Evolutionary conservation across 768 basidiomycete genomes (phyloP), one percentile per base, ranked within the genome.

Genomic region (Kwoniella botswanensis): DNA sequence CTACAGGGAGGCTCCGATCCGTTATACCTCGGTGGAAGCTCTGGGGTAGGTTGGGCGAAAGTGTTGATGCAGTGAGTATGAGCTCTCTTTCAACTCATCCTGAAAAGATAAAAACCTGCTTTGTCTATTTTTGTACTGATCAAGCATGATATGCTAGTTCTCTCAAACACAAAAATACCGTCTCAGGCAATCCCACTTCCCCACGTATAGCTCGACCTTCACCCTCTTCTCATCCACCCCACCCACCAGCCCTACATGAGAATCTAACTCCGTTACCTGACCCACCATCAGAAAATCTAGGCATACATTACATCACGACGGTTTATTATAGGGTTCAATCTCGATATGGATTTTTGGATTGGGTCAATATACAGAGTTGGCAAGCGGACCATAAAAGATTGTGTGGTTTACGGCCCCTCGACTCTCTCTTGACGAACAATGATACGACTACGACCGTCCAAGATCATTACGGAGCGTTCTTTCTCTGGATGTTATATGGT

Each of bases 401-500:
- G 21, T 65, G 63, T n/a, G 11, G 24, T 11, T 26, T 65, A 17
- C 63, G 35, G n/a, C 63, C 63, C 15, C 29, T 65, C 13, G 17
- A 21, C 21, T 11, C n/a, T 18, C 17, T 35, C 7, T 9, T 6
- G 35, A 35, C 35, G 35, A 35, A 35, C 35, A 35, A 35, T 35
- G 35, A 35, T 35, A 35, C 35, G 5, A 35, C 35, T 35, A 35
- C 35, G 35, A 35, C 57, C 18, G 29, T 65, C 11, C n/a, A 65
- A 18, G 53, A 55, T 29, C 52, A 55, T 65, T 65, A 22, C 29
- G 63, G 63, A 24, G 63, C 63, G 7, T 65, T 54, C 50, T 65
- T 65, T n/a, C 35, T 65, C 21, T 65, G 63, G 63, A 50, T 65
- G 63, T 54, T 65, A 29, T 65, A 65, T 41, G 63, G 63, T 24